Percentiles rank a stretch among this genome's conserved stretches.
Evolutionary conservation across 495 filamentous ascomycete species (phyloP).

Genomic region (Zalerion maritima): DNA sequence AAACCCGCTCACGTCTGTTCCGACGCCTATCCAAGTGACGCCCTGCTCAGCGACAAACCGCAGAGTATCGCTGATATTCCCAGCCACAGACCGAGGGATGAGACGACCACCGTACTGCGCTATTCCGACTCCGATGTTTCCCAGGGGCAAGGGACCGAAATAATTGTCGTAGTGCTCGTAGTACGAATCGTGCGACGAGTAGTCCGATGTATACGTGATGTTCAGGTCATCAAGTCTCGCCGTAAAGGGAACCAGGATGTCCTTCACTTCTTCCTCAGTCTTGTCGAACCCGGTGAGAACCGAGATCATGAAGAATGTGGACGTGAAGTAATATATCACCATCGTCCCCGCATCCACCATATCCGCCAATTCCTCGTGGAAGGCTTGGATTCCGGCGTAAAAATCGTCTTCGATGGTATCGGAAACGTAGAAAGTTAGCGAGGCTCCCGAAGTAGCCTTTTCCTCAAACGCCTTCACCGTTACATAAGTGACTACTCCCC

Average conservation of each 20-base stretch:
- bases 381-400: conserved; percentile 25
- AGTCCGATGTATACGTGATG: conserved; percentile 7
- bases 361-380: conserved; percentile 23
- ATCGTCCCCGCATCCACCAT: conserved; percentile 40
- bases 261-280: conserved; percentile 15
- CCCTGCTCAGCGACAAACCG: conserved; percentile 33
- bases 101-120: conserved; percentile 42
- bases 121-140: conserved; percentile 25
- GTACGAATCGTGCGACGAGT: conserved; percentile 25
- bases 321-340: conserved; percentile 32
- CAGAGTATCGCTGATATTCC: conserved; percentile 26
- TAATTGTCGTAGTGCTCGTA: conserved; percentile 26
- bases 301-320: conserved; percentile 25
- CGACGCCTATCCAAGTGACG: conserved; percentile 23
- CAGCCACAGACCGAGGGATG: conserved; percentile 34
- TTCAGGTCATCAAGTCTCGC: conserved; percentile 15
- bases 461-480: conserved; percentile 25
- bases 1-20: conserved; percentile 21
- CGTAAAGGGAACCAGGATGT: conserved; percentile 15
- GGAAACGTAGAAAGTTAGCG: conserved; percentile 2
- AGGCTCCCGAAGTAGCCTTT: conserved; percentile 7
- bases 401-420: conserved; percentile 20
- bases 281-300: conserved; percentile 22
- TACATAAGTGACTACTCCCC: conserved; percentile 34
- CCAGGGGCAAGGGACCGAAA: conserved; percentile 15